A percentile compares a stretch with the other conserved stretches of the same genome.
Evolutionary conservation across 2,329 filamentous ascomycete species (phyloP).

Genomic region (Ceratocystis diversiconidia): DNA sequence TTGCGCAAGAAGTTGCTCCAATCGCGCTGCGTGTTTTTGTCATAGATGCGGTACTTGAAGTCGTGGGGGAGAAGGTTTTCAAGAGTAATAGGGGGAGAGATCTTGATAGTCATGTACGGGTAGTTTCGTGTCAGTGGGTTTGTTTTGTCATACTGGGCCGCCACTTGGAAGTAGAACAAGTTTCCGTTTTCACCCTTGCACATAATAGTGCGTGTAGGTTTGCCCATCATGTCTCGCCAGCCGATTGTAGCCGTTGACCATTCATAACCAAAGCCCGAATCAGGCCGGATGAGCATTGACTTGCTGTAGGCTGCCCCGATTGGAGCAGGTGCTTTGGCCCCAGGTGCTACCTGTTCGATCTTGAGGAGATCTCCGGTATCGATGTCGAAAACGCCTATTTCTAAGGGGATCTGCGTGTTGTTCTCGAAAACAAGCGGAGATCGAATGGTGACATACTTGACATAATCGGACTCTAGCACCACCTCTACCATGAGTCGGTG

Average conservation of each 20-base stretch:
- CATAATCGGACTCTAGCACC: conserved; percentile 78
- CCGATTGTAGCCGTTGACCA: conserved; percentile 85
- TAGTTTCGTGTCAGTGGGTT: conserved; percentile 76
- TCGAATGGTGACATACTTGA: conserved; percentile 93
- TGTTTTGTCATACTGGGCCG: conserved; percentile 68
- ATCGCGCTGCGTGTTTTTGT: conserved; percentile 96
- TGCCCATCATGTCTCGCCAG: conserved; percentile 81
- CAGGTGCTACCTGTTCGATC: conserved; percentile 93
- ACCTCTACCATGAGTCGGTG: conserved; percentile 90
- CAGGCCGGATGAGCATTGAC: conserved; percentile 72
- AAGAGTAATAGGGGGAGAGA: conserved; percentile 83
- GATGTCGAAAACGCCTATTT: conserved; percentile 79
- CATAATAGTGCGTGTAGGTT: conserved; percentile 72
- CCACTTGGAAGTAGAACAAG: conserved; percentile 93
- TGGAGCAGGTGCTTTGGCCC: conserved; percentile 76
- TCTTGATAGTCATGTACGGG: conserved; percentile 83
- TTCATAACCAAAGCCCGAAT: conserved; percentile 89
- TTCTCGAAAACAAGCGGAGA: conserved; percentile 90
- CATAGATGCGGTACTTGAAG: conserved; percentile 98
- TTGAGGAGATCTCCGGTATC: conserved; percentile 82
- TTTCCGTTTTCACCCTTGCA: conserved; percentile 79
- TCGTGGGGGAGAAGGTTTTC: conserved; percentile 93
- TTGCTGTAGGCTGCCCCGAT: conserved; percentile 88
- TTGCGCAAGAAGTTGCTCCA: conserved; percentile 98
- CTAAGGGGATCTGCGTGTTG: conserved; percentile 88